Conservation (phyloP, 495 filamentous ascomycete genomes). For the Aeminium ludgeri region DNA sequence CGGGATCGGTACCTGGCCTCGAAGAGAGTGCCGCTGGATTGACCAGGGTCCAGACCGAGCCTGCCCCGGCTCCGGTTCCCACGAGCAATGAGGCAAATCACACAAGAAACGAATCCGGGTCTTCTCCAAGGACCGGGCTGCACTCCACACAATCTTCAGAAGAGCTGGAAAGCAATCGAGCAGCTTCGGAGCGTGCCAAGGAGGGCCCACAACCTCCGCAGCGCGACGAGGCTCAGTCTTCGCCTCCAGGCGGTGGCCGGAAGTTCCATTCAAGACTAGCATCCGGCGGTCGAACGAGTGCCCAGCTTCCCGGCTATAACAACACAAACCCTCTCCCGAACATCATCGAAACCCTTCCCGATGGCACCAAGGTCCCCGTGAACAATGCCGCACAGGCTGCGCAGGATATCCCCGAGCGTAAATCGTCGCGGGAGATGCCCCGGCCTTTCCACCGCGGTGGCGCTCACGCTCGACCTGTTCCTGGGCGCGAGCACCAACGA, state of each 20-base stretch:
- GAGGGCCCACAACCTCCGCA: background rate
- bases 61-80: conserved; percentile 29
- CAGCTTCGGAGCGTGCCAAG: background rate
- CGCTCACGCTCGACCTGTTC: conserved; percentile 15
- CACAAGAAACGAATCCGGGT: no score
- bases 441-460: conserved; percentile 11
- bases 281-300: conserved; percentile 26
- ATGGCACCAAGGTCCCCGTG: conserved; percentile 13
- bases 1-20: conserved; percentile 24
- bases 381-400: conserved; percentile 1
- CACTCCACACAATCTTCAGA: background rate
- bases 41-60: conserved; percentile 60
- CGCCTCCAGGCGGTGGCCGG: conserved; percentile 12
- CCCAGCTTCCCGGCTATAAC: conserved; percentile 24
- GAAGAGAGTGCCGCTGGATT: conserved; percentile 37
- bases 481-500: conserved; percentile 8
- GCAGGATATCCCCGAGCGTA: conserved; percentile 22
- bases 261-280: conserved; percentile 27
- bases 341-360: conserved; percentile 27
- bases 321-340: conserved; percentile 21
- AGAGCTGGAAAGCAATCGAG: background rate
- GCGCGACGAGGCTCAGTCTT: conserved; percentile 2
- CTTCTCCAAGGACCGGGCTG: no score
- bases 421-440: conserved; percentile 20
- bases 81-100: background rate